Conservation (phyloP, 2,329 filamentous ascomycete species). For the Ophiostoma sp. region DNA sequence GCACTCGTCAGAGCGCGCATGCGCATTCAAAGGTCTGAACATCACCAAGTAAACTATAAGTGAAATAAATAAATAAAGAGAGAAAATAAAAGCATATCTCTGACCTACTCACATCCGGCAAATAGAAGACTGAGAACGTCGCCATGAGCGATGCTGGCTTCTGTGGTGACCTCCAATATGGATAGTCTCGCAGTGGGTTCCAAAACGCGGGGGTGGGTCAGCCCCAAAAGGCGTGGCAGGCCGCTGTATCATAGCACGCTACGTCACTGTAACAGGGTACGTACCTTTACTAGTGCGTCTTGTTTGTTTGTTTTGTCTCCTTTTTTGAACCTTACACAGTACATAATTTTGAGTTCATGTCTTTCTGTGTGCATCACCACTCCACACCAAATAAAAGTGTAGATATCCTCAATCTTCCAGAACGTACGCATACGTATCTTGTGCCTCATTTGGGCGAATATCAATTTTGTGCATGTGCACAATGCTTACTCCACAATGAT, state of each 20-base stretch:
- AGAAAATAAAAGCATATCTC: too few relatives aligned
- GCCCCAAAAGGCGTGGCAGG: neutral
- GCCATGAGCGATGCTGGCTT: neutral
- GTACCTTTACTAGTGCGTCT: neutral
- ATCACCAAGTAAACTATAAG: too few relatives aligned
- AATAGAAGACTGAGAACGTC: neutral
- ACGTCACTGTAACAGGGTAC: neutral
- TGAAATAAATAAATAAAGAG: too few relatives aligned
- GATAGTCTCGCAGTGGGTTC: neutral
- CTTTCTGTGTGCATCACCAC: neutral
- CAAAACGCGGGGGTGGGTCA: conserved; percentile 1
- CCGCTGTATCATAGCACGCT: neutral
- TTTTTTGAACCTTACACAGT: neutral
- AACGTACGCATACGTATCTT: neutral
- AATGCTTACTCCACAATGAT: neutral
- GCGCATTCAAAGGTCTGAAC: too few relatives aligned
- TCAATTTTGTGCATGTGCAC: neutral
- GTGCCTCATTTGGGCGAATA: too few relatives aligned
- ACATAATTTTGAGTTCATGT: too few relatives aligned
- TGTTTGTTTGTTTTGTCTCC: neutral
- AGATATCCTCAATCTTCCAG: neutral
- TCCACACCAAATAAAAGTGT: neutral
- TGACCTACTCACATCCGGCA: neutral
- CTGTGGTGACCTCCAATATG: neutral
- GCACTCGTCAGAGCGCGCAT: too few relatives aligned